Percentiles rank a stretch among this genome's conserved stretches.
Evolutionary conservation across 1,139 yeast genomes (phyloP).

Genomic region (Scheffersomyces stambukii): DNA sequence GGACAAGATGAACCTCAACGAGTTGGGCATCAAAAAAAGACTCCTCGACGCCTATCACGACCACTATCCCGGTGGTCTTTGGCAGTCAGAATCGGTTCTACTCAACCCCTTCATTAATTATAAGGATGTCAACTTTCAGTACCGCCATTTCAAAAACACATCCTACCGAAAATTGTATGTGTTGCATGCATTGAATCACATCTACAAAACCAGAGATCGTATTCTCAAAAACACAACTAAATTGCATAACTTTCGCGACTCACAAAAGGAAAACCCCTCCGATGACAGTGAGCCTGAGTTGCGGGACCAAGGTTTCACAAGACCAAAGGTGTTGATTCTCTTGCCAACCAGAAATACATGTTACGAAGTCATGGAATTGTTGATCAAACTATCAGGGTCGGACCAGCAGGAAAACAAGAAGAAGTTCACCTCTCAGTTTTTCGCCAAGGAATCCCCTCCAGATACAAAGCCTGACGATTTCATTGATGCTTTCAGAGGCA

Average conservation of each 20-base stretch:
- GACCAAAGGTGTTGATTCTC: slow-evolving; percentile 82
- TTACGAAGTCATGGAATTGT: slow-evolving; percentile 58
- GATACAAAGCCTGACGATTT: slow-evolving; percentile 79
- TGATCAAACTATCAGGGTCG: slow-evolving; percentile 62
- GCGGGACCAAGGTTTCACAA: slow-evolving; percentile 91
- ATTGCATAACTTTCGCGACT: slow-evolving; percentile 43
- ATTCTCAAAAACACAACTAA: slow-evolving; percentile 71
- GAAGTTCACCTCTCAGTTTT: slow-evolving; percentile 70
- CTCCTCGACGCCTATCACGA: slow-evolving; percentile 22
- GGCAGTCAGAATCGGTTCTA: slow-evolving; percentile 22
- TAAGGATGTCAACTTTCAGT: slow-evolving; percentile 67
- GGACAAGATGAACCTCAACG: slow-evolving; percentile 7
- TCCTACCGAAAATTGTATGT: slow-evolving; percentile 62
- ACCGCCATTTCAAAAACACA: slow-evolving; percentile 32
- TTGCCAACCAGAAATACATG: slow-evolving; percentile 85
- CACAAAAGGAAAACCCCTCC: slow-evolving; percentile 33
- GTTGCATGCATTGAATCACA: slow-evolving; percentile 76
- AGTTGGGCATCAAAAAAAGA: slow-evolving; percentile 26
- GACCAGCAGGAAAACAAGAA: slow-evolving; percentile 78
- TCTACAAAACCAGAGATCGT: slow-evolving; percentile 80
- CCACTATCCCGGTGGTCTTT: slow-evolving; percentile 10
- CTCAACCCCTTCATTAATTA: slow-evolving; percentile 68
- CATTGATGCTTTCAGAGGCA: slow-evolving; percentile 75
- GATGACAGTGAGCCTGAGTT: slow-evolving; percentile 50
- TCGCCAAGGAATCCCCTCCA: slow-evolving; percentile 49